Percentiles rank a stretch among this genome's conserved stretches.
Conservation (phyloP, 73 alveolate genomes). For the Symbiodinium natans region DNA sequence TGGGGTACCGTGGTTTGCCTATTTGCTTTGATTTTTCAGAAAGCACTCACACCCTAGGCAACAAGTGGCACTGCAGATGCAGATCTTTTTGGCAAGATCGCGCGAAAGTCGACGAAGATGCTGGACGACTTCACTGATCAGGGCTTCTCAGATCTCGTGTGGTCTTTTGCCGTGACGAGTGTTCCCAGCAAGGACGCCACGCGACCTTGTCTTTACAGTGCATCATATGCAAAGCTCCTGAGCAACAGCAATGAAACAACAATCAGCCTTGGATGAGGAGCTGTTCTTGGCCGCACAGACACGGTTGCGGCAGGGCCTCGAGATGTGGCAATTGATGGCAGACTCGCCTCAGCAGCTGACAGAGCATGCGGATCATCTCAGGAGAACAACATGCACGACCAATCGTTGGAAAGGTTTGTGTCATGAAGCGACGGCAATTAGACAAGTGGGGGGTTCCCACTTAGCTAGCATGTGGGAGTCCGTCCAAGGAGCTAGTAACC, state of each 20-base stretch:
- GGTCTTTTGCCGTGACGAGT: background rate
- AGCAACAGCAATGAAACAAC: too few species aligned
- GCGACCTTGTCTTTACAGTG: too few species aligned
- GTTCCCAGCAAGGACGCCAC: background rate
- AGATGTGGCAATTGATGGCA: background rate
- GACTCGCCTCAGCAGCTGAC: background rate
- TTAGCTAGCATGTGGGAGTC: too few species aligned
- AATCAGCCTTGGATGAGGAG: too few species aligned
- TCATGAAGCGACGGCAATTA: too few species aligned
- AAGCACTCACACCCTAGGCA: background rate
- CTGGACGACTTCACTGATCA: background rate
- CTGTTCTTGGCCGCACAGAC: background rate
- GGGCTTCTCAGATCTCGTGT: constrained; percentile 3
- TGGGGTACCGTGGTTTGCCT: background rate
- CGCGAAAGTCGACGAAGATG: background rate
- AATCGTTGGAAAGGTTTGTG: too few species aligned
- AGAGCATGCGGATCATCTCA: background rate
- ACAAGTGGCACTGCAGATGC: background rate
- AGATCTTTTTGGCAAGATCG: background rate
- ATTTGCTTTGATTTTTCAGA: too few species aligned
- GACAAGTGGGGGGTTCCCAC: too few species aligned
- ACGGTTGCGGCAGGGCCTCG: background rate
- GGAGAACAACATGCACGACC: too few species aligned
- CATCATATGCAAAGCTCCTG: too few species aligned
- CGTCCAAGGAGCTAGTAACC: too few species aligned